Base-by-base conservation (phyloP, 2,329 filamentous ascomycete genomes). In the Phialophora expanda region DNA sequence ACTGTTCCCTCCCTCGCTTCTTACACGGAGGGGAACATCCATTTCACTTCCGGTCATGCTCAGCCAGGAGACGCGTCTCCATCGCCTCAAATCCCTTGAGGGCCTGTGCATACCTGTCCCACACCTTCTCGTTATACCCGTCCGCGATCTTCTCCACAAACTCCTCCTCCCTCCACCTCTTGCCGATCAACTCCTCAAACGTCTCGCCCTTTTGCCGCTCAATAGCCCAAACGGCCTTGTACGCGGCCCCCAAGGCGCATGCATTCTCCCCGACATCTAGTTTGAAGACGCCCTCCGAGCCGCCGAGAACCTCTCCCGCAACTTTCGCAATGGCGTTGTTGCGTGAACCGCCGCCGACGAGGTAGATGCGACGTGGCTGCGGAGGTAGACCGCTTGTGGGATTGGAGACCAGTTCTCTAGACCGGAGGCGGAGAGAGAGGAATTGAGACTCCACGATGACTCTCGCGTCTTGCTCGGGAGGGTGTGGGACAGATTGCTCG, bases 201-300 rank as follows among this genome's bases (percentile, higher is more conserved):
- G 85, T 91, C 84, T 96, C 89, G 20, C 82, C 84, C 0, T 77
- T 56, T 91, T 82, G 82, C 95, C 92, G 54, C 48, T 73, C 71
- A 62, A 92, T 83, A 0, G 90, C 93, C 95, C 95, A 99, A 0
- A 96, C 89, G 14, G 95, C 94, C 81, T 98, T 98, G 80, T 98
- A 97, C 28, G 94, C 94, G 6, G 92, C 92, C 14, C 95, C 95
- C 14, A 98, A 80, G 11, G 94, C 95, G 79, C 95, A 99, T 2
- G 95, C 94, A 79, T 96, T 97, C 28, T 93, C 93, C 28, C 95
- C 94, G 4, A 98, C 92, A 75, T 98, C 93, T 14, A 99, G 87
- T 78, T 90, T 91, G 80, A 92, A 99, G 28, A 98, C 91, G 26
- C 95, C 95, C 69, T 98, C 95, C 2, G 85, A 86, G 38, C 92